Evolutionary conservation across 106 monocot species (phyloP).

Genomic region (Platanthera guangdongensis): DNA sequence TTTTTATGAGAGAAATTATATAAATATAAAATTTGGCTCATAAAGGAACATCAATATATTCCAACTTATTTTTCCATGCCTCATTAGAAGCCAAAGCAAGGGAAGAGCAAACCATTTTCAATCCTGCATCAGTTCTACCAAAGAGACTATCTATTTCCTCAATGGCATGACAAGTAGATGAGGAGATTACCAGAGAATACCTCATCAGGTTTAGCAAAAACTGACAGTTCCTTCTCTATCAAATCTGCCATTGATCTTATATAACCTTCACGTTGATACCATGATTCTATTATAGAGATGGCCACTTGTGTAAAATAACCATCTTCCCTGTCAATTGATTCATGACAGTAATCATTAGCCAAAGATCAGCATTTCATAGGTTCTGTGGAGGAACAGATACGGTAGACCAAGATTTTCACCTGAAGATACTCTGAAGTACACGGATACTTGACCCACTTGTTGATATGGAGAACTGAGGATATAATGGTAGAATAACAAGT

Average conservation of each 20-base stretch:
- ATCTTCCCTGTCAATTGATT: conserved; percentile 51
- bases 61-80: background rate
- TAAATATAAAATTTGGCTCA: background rate
- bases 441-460: conserved; percentile 88
- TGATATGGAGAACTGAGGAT: conserved; percentile 92
- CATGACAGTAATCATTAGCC: background rate
- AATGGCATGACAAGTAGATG: conserved; percentile 2
- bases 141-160: background rate
- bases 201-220: conserved; percentile 58
- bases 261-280: conserved; percentile 84
- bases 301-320: conserved; percentile 49
- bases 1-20: background rate
- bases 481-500: conserved; percentile 83
- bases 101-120: too few species aligned
- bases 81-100: background rate
- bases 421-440: conserved; percentile 53
- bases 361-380: background rate
- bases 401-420: conserved; percentile 20
- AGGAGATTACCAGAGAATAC: conserved; percentile 17
- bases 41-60: background rate
- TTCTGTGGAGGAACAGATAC: background rate
- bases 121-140: background rate
- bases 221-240: conserved; percentile 58
- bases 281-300: conserved; percentile 78
- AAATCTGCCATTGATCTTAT: conserved; percentile 74